These are phyloP conservation scores for Dryadomyces quercivorus DNA, from an alignment of 2,329 filamentous ascomycete species.

Conservation along the genomic window DNA sequence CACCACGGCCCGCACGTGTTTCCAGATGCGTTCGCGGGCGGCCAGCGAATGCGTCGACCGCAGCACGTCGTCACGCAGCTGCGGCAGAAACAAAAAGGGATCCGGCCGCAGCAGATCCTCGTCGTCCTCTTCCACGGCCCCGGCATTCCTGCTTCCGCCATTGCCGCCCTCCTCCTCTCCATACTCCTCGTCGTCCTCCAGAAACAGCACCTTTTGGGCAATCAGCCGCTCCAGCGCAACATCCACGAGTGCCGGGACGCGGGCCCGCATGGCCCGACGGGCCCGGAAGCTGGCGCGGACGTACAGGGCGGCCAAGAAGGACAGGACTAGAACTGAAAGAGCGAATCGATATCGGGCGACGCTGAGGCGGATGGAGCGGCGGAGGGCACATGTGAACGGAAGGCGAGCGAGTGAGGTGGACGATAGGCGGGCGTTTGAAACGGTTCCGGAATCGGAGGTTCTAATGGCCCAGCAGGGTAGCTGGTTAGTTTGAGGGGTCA, in stretches of 20 bases:
- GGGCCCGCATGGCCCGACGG: constrained; percentile 52
- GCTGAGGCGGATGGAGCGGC: constrained; percentile 64
- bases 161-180: not conserved
- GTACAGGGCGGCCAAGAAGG: constrained; percentile 44
- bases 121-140: constrained; percentile 20
- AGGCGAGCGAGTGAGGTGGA: constrained; percentile 85
- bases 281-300: constrained; percentile 50
- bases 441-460: constrained; percentile 50
- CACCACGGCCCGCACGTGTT: constrained; percentile 68
- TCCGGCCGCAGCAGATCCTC: constrained; percentile 50
- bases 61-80: constrained; percentile 83
- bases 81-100: constrained; percentile 73
- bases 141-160: not conserved
- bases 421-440: constrained; percentile 54
- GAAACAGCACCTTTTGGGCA: constrained; percentile 66
- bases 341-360: constrained; percentile 79
- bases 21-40: constrained; percentile 74
- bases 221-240: constrained; percentile 75
- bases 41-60: constrained; percentile 65
- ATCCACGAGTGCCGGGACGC: constrained; percentile 73
- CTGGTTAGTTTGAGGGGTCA: constrained; percentile 62
- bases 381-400: constrained; percentile 73
- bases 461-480: constrained; percentile 60
- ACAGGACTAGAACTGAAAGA: constrained; percentile 54
- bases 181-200: constrained; percentile 5